These are phyloP conservation scores for Aspergillus novofumigatus DNA, from an alignment of 2,329 filamentous ascomycete genomes.

Conservation along the genomic window DNA sequence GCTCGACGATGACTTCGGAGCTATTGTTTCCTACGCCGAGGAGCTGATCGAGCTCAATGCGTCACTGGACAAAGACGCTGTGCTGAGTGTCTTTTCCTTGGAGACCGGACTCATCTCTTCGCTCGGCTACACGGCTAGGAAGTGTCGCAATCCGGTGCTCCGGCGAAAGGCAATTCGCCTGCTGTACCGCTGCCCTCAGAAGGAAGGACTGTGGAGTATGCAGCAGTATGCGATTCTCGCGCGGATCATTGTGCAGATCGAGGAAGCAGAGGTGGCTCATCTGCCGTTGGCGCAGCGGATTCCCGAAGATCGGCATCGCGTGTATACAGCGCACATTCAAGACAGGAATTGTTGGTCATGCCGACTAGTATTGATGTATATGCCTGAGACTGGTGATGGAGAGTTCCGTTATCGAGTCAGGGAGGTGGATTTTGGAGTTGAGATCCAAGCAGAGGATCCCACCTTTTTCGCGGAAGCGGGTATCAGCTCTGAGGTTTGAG, in stretches of 20 bases:
- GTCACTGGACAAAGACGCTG: background rate
- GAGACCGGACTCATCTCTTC: slow-evolving; percentile 30
- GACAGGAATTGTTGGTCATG: background rate
- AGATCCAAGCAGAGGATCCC: background rate
- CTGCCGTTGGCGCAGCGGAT: slow-evolving; percentile 10
- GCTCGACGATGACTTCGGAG: slow-evolving; percentile 7
- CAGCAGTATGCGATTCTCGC: slow-evolving; percentile 4
- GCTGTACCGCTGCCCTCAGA: slow-evolving; percentile 6
- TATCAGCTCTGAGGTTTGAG: too few relatives aligned
- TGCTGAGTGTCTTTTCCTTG: slow-evolving; percentile 13
- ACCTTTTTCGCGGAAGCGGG: background rate
- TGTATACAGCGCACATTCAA: background rate
- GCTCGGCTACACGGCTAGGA: slow-evolving; percentile 30
- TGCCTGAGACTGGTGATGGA: background rate
- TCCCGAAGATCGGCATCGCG: slow-evolving; percentile 6
- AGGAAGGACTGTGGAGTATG: slow-evolving; percentile 17
- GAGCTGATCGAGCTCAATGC: slow-evolving; percentile 6
- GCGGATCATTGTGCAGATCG: slow-evolving; percentile 10
- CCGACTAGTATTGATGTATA: background rate
- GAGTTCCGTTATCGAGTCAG: background rate
- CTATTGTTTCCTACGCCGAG: slow-evolving; percentile 6
- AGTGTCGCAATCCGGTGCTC: slow-evolving; percentile 28
- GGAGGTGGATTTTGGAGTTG: background rate
- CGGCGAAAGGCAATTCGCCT: slow-evolving; percentile 26
- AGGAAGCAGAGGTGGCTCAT: slow-evolving; percentile 10